Evolutionary conservation across 75 land plant genomes (phyloP).

Genomic region (Sequoia sempervirens): DNA sequence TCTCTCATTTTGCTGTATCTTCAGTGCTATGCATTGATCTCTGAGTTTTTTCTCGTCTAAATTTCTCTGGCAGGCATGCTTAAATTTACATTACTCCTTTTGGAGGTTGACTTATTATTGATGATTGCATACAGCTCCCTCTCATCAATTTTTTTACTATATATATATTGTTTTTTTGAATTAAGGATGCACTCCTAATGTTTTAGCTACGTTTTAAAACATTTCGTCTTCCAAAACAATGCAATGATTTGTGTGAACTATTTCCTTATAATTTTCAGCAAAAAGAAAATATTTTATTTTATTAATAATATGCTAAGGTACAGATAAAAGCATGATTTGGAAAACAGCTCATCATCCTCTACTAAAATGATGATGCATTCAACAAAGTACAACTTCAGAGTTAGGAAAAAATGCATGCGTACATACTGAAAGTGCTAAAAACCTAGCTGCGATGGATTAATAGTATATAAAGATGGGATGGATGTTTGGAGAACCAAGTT

Average conservation of each 20-base stretch:
- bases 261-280: neutral
- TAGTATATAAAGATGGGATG: too few species aligned
- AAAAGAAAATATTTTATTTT: too few species aligned
- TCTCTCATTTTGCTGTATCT: neutral
- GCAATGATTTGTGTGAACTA: neutral
- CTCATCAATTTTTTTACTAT: neutral
- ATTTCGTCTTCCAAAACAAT: too few species aligned
- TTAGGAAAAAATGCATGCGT: too few species aligned
- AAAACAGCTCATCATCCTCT: neutral
- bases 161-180: too few species aligned
- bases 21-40: neutral
- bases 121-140: neutral
- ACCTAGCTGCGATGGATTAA: neutral
- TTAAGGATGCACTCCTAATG: too few species aligned
- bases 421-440: neutral
- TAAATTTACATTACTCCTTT: neutral
- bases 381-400: neutral
- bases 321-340: neutral
- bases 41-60: neutral
- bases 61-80: neutral
- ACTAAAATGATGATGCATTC: too few species aligned
- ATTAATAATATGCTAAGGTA: neutral
- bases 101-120: neutral
- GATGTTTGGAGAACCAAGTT: neutral
- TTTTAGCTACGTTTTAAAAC: too few species aligned